Evolutionary conservation across 768 basidiomycete genomes (phyloP).

Genomic region (Hydnomerulius pinastri): DNA sequence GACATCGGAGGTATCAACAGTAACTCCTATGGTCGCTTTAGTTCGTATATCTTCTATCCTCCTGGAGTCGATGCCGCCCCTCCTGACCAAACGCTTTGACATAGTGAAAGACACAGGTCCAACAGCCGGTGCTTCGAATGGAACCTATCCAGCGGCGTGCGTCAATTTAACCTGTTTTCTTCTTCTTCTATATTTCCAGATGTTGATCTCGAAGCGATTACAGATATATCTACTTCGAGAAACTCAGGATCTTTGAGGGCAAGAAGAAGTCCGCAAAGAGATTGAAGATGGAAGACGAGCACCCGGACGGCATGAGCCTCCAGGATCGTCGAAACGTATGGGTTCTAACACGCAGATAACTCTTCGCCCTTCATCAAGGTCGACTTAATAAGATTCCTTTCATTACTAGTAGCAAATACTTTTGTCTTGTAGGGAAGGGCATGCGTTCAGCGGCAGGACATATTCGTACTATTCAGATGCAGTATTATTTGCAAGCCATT

Average conservation of each 20-base stretch:
- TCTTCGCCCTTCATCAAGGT: too few relatives aligned
- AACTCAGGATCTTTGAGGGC: slow-evolving; percentile 45
- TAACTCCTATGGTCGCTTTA: slow-evolving; percentile 48
- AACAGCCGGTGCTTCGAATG: neutral
- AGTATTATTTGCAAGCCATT: slow-evolving; percentile 54
- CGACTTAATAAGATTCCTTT: too few relatives aligned
- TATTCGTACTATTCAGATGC: neutral
- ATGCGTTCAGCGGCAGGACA: too few relatives aligned
- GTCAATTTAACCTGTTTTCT: neutral
- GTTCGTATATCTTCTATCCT: slow-evolving; percentile 31
- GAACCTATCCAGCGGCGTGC: neutral
- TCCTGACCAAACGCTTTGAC: neutral
- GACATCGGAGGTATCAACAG: slow-evolving; percentile 48
- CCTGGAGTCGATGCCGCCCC: neutral
- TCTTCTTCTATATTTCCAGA: too few relatives aligned
- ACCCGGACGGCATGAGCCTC: slow-evolving; percentile 30
- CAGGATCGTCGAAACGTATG: slow-evolving; percentile 27
- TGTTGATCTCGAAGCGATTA: neutral
- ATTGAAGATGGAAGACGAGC: slow-evolving; percentile 33
- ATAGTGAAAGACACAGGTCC: neutral
- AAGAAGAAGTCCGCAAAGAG: slow-evolving; percentile 49
- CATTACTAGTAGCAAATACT: too few relatives aligned
- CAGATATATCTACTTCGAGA: slow-evolving; percentile 53
- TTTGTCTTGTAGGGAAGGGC: too few relatives aligned
- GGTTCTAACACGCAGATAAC: slow-evolving; percentile 8